phyloP scores from a whole-genome alignment of 169 alveolate genomes.

The Plasmodium relictum region DNA sequence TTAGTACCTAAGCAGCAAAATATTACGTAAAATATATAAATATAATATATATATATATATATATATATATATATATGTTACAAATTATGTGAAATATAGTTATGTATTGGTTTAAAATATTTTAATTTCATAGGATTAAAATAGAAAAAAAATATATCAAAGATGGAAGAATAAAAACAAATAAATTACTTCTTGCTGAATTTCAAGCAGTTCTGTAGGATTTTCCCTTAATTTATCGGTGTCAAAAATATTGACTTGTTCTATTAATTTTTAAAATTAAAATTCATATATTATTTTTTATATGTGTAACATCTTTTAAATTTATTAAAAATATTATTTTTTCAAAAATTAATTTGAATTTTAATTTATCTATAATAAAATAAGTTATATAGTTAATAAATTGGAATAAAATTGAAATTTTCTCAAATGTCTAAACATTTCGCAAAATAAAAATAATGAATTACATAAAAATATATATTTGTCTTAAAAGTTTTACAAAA shows the following conservation, averaged over 20 bases:
- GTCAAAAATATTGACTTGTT: slow-evolving; percentile 51
- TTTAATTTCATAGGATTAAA: background rate
- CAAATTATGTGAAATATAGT: background rate
- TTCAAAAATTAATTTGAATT: no score
- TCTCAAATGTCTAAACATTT: background rate
- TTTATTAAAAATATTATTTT: no score
- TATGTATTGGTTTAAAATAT: background rate
- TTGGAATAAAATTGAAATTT: background rate
- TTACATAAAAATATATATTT: background rate
- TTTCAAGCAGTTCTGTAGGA: slow-evolving; percentile 54
- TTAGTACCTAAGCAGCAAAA: slow-evolving; percentile 46
- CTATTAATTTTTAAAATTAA: slow-evolving; percentile 7
- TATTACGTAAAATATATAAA: background rate
- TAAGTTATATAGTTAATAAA: background rate
- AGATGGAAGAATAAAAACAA: slow-evolving; percentile 3
- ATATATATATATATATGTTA: background rate
- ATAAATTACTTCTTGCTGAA: slow-evolving; percentile 69
- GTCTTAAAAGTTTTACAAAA: background rate
- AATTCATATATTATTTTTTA: no score
- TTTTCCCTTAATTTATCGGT: slow-evolving; percentile 29
- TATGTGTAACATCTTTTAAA: no score
- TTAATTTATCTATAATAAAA: no score
- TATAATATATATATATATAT: slow-evolving; percentile 15
- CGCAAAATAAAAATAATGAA: background rate
- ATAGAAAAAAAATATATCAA: background rate